Evolutionary conservation across 2,329 filamentous ascomycete genomes (phyloP).

Genomic region (Coniochaeta sp.): DNA sequence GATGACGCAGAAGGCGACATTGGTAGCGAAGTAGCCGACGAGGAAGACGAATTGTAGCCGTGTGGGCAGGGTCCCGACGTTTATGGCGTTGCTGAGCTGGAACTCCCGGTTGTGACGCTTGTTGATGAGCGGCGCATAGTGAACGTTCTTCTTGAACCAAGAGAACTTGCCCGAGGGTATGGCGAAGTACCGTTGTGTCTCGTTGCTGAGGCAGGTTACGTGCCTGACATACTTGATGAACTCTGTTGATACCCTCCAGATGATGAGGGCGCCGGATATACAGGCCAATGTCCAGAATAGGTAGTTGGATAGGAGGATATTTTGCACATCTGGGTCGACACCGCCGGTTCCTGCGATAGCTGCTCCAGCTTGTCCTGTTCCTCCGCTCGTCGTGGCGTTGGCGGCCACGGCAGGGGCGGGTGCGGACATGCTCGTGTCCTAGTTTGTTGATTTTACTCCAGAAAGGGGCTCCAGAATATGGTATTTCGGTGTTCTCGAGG

Average conservation of each 20-base stretch:
- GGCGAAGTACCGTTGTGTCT: conserved; percentile 73
- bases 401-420: not conserved
- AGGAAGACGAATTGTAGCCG: conserved; percentile 69
- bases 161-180: conserved; percentile 44
- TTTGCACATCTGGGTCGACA: conserved; percentile 31
- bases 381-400: conserved; percentile 5
- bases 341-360: conserved; percentile 14
- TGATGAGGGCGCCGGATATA: conserved; percentile 54
- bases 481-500: too few relatives aligned
- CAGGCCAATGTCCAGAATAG: conserved; percentile 57
- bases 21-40: conserved; percentile 59
- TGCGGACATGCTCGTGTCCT: conserved; percentile 2
- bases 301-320: conserved; percentile 52
- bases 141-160: conserved; percentile 60
- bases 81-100: conserved; percentile 51
- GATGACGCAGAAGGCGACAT: conserved; percentile 69
- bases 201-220: conserved; percentile 69
- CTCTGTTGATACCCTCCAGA: conserved; percentile 58
- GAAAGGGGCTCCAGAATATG: not conserved
- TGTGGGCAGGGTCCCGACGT: conserved; percentile 67
- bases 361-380: conserved; percentile 5
- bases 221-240: conserved; percentile 63
- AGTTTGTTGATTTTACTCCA: not conserved
- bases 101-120: conserved; percentile 73
- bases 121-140: conserved; percentile 64